A percentile compares a stretch with the other conserved stretches of the same genome.
Evolutionary conservation across 2,329 filamentous ascomycete genomes (phyloP).

Genomic region (Rhinocladiella similis): DNA sequence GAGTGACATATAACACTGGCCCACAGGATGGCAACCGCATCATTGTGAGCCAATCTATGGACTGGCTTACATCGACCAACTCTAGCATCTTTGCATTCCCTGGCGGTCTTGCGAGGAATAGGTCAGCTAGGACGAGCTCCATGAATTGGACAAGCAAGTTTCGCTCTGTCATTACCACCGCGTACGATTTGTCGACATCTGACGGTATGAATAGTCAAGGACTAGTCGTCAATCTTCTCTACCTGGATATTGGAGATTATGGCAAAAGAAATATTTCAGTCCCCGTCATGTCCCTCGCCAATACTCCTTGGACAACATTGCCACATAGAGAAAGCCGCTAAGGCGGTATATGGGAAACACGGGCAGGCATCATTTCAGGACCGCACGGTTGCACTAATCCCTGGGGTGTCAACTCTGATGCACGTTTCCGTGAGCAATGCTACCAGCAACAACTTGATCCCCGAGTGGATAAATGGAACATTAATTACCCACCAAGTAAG

Average conservation of each 20-base stretch:
- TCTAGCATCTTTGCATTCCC: constrained; percentile 6
- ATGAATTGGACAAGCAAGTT: constrained; percentile 5
- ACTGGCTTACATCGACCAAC: constrained; percentile 3
- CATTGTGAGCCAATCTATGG: not conserved
- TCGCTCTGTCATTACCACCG: not conserved
- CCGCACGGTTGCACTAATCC: not conserved
- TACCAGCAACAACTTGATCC: constrained; percentile 7
- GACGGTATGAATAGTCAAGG: constrained; percentile 4
- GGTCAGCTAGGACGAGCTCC: not conserved
- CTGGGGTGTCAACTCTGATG: constrained; percentile 1
- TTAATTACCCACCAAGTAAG: not conserved
- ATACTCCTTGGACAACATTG: constrained; percentile 2
- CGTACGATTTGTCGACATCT: not conserved
- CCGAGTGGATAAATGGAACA: constrained; percentile 6
- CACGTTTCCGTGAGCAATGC: constrained; percentile 5
- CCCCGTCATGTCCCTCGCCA: constrained; percentile 5
- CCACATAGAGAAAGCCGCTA: not conserved
- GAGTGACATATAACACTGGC: not conserved
- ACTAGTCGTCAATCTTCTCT: constrained; percentile 3
- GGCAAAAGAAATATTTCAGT: not conserved
- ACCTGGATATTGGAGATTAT: constrained; percentile 1
- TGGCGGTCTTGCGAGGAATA: constrained; percentile 1
- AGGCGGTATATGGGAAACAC: not conserved
- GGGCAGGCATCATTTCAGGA: constrained; percentile 3
- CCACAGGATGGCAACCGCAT: constrained; percentile 1